Evolutionary conservation across 345 rosid genomes (phyloP).

Genomic region (Chamaenerion angustifolium): DNA sequence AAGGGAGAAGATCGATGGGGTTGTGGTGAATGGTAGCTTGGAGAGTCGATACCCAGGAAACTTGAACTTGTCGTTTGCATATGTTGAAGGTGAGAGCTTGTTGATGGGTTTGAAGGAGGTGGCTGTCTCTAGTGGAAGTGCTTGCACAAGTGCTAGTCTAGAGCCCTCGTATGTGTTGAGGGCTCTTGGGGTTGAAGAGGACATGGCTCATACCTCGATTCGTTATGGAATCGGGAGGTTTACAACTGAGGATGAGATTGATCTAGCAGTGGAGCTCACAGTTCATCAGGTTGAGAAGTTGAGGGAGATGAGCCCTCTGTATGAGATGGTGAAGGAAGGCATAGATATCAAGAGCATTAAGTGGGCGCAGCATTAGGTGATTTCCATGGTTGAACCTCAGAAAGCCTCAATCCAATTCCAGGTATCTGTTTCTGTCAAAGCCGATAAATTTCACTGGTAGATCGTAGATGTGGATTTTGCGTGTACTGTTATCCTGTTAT

Average conservation of each 20-base stretch:
- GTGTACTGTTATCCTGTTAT: no score
- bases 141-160: conserved; percentile 95
- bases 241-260: conserved; percentile 79
- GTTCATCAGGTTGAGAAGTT: conserved; percentile 79
- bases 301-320: conserved; percentile 96
- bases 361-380: conserved; percentile 67
- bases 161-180: conserved; percentile 95
- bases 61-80: conserved; percentile 80
- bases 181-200: conserved; percentile 97
- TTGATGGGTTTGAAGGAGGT: conserved; percentile 97
- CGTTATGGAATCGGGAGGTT: conserved; percentile 96
- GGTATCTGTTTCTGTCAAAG: no score
- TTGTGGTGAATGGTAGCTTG: conserved; percentile 75
- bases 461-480: no score
- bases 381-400: no score
- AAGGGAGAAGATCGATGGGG: conserved; percentile 59
- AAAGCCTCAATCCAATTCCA: no score
- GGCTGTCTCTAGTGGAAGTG: conserved; percentile 97
- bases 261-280: conserved; percentile 68
- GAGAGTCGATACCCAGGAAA: conserved; percentile 76
- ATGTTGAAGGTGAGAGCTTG: conserved; percentile 95
- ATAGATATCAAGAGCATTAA: conserved; percentile 71
- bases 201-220: conserved; percentile 95
- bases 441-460: no score
- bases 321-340: conserved; percentile 90